Evolutionary conservation across 768 basidiomycete genomes (phyloP), one percentile per base, ranked within the genome.

Genomic region (Arthromyces matolae): DNA sequence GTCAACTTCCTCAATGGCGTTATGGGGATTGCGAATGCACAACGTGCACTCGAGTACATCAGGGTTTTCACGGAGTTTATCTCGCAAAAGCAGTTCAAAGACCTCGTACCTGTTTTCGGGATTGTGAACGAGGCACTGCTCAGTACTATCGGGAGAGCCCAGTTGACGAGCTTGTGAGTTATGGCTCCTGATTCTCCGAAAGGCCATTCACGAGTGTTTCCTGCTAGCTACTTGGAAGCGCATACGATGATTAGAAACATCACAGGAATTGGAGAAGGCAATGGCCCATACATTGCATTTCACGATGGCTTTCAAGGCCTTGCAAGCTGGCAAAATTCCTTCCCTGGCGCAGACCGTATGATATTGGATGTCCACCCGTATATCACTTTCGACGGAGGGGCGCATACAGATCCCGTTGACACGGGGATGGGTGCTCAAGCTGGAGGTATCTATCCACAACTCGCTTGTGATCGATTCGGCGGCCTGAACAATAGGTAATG

Each of bases 11-110:
- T 88, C 56, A 71, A 78, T 52, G 83, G 84, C 24, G 78, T 83
- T 29, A 93, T 93, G 92, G 92, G 92, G 16, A 64, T 89, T 47
- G 88, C 89, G 31, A 93, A 94, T 56, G 91, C 87, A n/a, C 83
- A 93, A 63, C 80, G 91, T 13, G 71, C 83, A 6, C 66, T 93
- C 37, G 78, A 88, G 61, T 83, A 86, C 57, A 86, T 93, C 54
- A 78, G 90, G 16, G 77, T 83, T 38, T 70, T 88, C 58, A 76
- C 81, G 42, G 86, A 89, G 64, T 94, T 93, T 68, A 84, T 94
- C 62, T 77, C 79, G 14, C 86, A 90, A 64, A 77, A 82, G 2
- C 77, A 89, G 57, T 90, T 85, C 71, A 70, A 67, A 47, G 69
- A 84, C 45, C 76, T 91, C 16, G 73, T 86, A 6, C 73, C 73